Base-by-base conservation (phyloP, 2,329 filamentous ascomycete species). In the Basipetospora chlamydospora region DNA sequence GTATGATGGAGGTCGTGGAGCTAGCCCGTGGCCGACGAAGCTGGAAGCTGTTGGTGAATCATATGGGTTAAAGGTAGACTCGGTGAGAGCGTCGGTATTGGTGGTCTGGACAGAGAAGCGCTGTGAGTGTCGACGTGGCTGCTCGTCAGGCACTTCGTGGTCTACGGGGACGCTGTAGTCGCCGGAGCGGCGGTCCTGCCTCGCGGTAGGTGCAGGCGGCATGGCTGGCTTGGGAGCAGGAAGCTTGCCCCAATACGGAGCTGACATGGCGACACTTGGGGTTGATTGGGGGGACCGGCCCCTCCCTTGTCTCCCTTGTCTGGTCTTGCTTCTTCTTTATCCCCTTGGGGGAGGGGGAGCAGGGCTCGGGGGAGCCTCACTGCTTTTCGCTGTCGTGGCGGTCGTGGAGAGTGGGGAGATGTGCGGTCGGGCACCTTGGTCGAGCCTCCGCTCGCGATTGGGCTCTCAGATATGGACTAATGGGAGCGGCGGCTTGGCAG, bases 1-100 rank as follows among this genome's bases (percentile, higher is more conserved):
- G 39, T 70, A 62, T 2, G 72, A 73, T n/a, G 69, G 60, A 26
- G 73, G 73, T 39, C 71, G 64, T 36, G 73, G 71, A 45, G 71
- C 66, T 42, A 76, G 60, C 18, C 70, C 71, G 44, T 64, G 58
- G 38, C 53, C 59, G 31, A 56, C 56, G 47, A 71, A 68, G 47
- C 55, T 67, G 21, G 69, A 63, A 37, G 59, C 52, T 30, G 62
- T 63, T 28, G 73, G 71, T 25, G 72, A 74, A 43, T 59, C 64
- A 47, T 66, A 64, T 31, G 72, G 69, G 46, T 68, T 74, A 48
- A 68, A 61, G 32, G 70, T 74, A 34, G 70, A 71, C 41, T 74
- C 67, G 45, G 70, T 70, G 38, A 60, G 60, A 44, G 65, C 61
- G 43, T 73, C 67, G 41, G 67, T 70, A 47, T 55, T 59, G 47